phyloP scores from a whole-genome alignment of 495 filamentous ascomycete genomes.

The Penicillium manginii region DNA sequence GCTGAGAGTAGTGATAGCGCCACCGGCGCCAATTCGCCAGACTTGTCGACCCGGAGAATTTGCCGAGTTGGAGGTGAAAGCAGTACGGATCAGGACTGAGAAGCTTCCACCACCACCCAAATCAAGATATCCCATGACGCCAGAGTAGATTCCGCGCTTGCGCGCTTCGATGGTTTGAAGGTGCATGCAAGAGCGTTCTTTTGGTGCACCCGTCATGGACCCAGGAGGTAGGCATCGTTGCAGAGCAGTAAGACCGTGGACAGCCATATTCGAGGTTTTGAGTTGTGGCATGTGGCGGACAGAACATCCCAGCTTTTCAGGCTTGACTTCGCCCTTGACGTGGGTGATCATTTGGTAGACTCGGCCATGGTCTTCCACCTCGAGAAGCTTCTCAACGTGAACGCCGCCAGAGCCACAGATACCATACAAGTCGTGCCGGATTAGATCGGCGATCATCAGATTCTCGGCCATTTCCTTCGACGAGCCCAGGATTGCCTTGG shows the following conservation, averaged over 20 bases:
- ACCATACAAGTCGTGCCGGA: constrained; percentile 86
- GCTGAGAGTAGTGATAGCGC: constrained; percentile 83
- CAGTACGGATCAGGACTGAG: constrained; percentile 81
- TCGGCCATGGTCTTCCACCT: constrained; percentile 85
- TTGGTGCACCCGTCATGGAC: constrained; percentile 94
- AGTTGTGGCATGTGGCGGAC: constrained; percentile 39
- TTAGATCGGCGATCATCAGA: constrained; percentile 96
- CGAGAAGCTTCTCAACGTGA: constrained; percentile 69
- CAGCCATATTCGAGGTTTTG: constrained; percentile 44
- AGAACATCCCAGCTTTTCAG: constrained; percentile 38
- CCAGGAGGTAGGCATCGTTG: constrained; percentile 82
- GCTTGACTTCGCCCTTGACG: constrained; percentile 68
- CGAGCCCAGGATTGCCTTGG: constrained; percentile 68
- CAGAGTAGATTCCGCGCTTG: constrained; percentile 79
- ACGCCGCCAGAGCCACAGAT: constrained; percentile 72
- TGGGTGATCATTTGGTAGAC: constrained; percentile 91
- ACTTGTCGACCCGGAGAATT: constrained; percentile 48
- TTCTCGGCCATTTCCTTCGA: constrained; percentile 95
- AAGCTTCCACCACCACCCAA: constrained; percentile 85
- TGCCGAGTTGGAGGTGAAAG: constrained; percentile 60
- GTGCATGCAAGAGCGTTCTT: constrained; percentile 86
- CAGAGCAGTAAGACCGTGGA: constrained; percentile 72
- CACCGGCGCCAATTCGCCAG: constrained; percentile 88
- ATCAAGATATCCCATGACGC: constrained; percentile 87
- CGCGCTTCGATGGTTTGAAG: constrained; percentile 68